Base-by-base conservation (phyloP, 805 yeast species). In the Kuraishia hungarica region DNA sequence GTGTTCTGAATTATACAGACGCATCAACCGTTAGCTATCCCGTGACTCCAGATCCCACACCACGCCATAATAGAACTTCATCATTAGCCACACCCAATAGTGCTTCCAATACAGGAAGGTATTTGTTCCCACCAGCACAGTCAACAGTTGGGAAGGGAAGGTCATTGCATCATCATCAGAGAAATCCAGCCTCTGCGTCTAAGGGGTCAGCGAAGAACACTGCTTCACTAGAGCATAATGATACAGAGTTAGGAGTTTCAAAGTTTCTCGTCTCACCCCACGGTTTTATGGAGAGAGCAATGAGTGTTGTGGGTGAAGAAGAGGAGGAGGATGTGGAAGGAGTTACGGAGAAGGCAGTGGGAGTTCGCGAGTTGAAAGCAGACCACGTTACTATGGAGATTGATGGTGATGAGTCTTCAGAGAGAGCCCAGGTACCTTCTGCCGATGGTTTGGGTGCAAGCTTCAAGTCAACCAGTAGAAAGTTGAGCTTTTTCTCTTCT, bases 71-170 rank as follows among this genome's bases (percentile, higher is more conserved):
- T 35, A 35, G 43, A 35, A 35, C 43, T 35, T 35, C 43, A 7
- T 35, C 43, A 35, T 13, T 15, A 35, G n/a, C 43, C 11, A 35
- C 43, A 13, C 43, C 43, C 3, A 35, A 35, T 15, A 35, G 43
- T 17, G 8, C 43, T 17, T 35, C 43, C 3, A 35, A 4, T 13
- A n/a, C 49, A 11, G 28, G 50, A 26, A 52, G 26, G 13, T 24
- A 13, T n/a, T 19, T 67, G 35, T 68, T 68, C 53, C 71, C 69
- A 13, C 52, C 60, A 11, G 67, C 68, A 1, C 65, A 61, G 4
- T 66, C 71, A 1, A 65, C 70, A 0, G 60, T 67, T 11, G 71
- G 71, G 2, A 59, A 66, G 10, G 71, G 71, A 15, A 7, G 20
- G 15, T 49, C 20, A 53, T 29, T 35, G 11, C 43, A 35, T 15